These are phyloP conservation scores for Aspergillus sp. DNA, from an alignment of 2,329 filamentous ascomycete genomes.

Conservation along the genomic window DNA sequence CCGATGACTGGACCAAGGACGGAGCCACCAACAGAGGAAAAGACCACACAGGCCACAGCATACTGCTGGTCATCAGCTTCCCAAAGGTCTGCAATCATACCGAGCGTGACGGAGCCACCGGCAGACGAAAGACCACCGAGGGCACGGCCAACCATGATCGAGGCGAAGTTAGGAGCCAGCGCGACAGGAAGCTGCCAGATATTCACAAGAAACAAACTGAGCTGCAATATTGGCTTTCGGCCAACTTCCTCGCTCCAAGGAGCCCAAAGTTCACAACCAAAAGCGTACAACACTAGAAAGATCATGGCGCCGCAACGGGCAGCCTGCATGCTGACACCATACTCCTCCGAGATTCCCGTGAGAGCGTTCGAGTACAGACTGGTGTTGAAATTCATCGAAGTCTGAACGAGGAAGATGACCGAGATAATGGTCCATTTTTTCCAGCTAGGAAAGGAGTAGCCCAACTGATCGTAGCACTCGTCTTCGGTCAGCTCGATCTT, in stretches of 20 bases:
- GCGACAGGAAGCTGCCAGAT: constrained; percentile 70
- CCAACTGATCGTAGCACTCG: constrained; percentile 63
- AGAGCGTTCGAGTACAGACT: constrained; percentile 68
- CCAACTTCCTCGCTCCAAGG: constrained; percentile 83
- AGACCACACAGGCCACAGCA: constrained; percentile 70
- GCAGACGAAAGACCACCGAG: constrained; percentile 67
- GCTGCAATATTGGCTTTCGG: constrained; percentile 69
- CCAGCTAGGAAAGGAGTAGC: constrained; percentile 54
- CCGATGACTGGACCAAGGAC: constrained; percentile 77
- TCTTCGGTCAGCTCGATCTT: constrained; percentile 43
- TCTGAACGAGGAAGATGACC: constrained; percentile 70
- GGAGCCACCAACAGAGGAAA: constrained; percentile 73
- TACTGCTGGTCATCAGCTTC: constrained; percentile 68
- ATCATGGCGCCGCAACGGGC: constrained; percentile 71
- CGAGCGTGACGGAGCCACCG: constrained; percentile 67
- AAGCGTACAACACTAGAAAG: constrained; percentile 75
- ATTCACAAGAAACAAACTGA: constrained; percentile 70
- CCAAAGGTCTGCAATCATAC: constrained; percentile 72
- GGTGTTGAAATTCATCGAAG: constrained; percentile 76
- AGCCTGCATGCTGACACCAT: constrained; percentile 61
- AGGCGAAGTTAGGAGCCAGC: constrained; percentile 67
- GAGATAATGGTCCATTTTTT: constrained; percentile 70
- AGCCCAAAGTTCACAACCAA: constrained; percentile 84
- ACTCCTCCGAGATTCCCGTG: constrained; percentile 61
- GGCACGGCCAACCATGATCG: constrained; percentile 65